phyloP scores from a whole-genome alignment of 1,284 basidiomycete genomes.

The Rhodotorula sp. region DNA sequence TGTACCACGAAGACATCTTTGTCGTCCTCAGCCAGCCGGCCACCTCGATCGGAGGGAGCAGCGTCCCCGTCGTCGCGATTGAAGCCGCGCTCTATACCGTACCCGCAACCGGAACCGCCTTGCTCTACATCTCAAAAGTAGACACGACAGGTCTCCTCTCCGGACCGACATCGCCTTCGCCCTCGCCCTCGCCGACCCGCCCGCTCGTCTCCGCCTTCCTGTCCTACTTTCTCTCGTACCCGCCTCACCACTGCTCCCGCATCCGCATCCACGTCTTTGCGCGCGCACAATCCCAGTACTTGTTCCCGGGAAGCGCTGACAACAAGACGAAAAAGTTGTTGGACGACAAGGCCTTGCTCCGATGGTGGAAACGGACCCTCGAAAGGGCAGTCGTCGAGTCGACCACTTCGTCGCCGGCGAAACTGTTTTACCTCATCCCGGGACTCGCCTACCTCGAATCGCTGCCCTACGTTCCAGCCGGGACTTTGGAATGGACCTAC shows the following conservation, averaged over 20 bases:
- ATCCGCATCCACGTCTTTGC: slow-evolving; percentile 88
- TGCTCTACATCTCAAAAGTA: slow-evolving; percentile 90
- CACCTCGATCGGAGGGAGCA: background rate
- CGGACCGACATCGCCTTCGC: background rate
- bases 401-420: background rate
- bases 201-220: slow-evolving; percentile 68
- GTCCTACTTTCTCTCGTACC: slow-evolving; percentile 64
- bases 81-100: slow-evolving; percentile 77
- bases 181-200: slow-evolving; percentile 56
- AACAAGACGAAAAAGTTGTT: slow-evolving; percentile 70
- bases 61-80: slow-evolving; percentile 68
- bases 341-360: slow-evolving; percentile 75
- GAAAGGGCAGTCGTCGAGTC: slow-evolving; percentile 54
- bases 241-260: slow-evolving; percentile 60
- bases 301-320: slow-evolving; percentile 87
- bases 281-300: slow-evolving; percentile 82
- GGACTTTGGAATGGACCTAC: slow-evolving; percentile 61
- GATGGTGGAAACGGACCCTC: slow-evolving; percentile 85
- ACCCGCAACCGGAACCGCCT: slow-evolving; percentile 63
- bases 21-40: slow-evolving; percentile 47
- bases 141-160: slow-evolving; percentile 77
- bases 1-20: slow-evolving; percentile 71
- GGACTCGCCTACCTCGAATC: slow-evolving; percentile 71
- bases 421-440: slow-evolving; percentile 65
- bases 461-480: slow-evolving; percentile 55